Evolutionary conservation across 306 rosid genomes (phyloP), one percentile per base, ranked within the genome.

Genomic region (Astragalus membranaceus): DNA sequence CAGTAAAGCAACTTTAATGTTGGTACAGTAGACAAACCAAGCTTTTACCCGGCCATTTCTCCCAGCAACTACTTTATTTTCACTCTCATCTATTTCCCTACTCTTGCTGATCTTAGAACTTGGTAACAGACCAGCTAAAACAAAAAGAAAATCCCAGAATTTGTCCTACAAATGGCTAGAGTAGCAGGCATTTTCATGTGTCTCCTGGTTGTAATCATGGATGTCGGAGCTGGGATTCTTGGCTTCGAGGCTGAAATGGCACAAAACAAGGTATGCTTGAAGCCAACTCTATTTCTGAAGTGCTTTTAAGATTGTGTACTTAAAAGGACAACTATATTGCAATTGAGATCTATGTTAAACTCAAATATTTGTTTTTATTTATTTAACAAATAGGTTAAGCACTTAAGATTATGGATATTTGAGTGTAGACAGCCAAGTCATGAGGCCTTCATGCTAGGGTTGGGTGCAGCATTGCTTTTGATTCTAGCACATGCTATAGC

Each of bases 351-450:
- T 58, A 29, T 30, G 48, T 17, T 35, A 12, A 78, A 67, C 15
- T 62, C 8, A 5, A 43, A 13, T 46, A 20, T 6, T 41, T 35
- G 15, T 32, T 8, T 26, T 58, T 32, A 33, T 46, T 81, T 39
- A 39, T 67, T 67, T 3, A 48, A 37, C 46, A 48, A 87, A 48
- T 84, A 87, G 98, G 96, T 85, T 39, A 91, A 91, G 79, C 95
- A 94, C 57, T 63, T 91, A 12, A 86, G 89, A 66, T 29, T 94
- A 46, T 94, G 97, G 95, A 87, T 94, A 78, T 94, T 94, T 52
- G 99, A 94, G 84, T 94, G 99, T 62, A 87, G 87, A 80, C 85
- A 94, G 7, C 99, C 99, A 73, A 94, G 97, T 55, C 83, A 81
- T 16, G 78, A 81, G 43, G 97, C 99, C 26, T 94, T 89, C 85